Percentiles rank a stretch among this genome's conserved stretches.
Evolutionary conservation across 805 yeast species (phyloP).

Genomic region (Schwanniomyces yamadae): DNA sequence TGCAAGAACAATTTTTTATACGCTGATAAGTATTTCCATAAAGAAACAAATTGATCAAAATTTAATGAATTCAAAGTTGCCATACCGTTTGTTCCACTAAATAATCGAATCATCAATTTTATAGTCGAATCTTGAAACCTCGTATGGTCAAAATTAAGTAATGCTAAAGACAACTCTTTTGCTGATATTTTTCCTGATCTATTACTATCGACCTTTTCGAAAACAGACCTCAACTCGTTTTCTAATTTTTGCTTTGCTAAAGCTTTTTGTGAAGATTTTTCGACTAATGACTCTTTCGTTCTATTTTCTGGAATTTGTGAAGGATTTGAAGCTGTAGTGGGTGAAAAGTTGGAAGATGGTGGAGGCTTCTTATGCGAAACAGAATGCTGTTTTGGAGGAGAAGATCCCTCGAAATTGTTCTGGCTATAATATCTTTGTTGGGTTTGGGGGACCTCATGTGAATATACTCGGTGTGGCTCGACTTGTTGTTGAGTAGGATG

Average conservation of each 20-base stretch:
- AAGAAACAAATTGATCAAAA: constrained; percentile 62
- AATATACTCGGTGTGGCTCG: not conserved
- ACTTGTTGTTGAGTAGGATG: not conserved
- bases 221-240: constrained; percentile 47
- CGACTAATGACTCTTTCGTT: constrained; percentile 22
- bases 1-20: constrained; percentile 64
- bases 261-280: constrained; percentile 13
- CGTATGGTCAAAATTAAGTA: constrained; percentile 64
- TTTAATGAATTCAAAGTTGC: constrained; percentile 26
- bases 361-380: constrained; percentile 20
- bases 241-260: constrained; percentile 44
- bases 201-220: constrained; percentile 55
- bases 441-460: constrained; percentile 1
- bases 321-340: constrained; percentile 5
- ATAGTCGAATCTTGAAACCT: constrained; percentile 61
- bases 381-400: not conserved
- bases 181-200: constrained; percentile 55
- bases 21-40: constrained; percentile 67
- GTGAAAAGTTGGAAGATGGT: constrained; percentile 7
- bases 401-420: not conserved
- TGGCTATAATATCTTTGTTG: constrained; percentile 13
- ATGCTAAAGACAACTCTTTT: constrained; percentile 55
- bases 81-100: constrained; percentile 37
- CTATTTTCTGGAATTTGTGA: constrained; percentile 9
- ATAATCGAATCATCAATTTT: constrained; percentile 59